Percentiles rank a stretch among this genome's conserved stretches.
phyloP scores from a whole-genome alignment of 1,139 yeast species.

The Lodderomyces pseudojiufengensis region DNA sequence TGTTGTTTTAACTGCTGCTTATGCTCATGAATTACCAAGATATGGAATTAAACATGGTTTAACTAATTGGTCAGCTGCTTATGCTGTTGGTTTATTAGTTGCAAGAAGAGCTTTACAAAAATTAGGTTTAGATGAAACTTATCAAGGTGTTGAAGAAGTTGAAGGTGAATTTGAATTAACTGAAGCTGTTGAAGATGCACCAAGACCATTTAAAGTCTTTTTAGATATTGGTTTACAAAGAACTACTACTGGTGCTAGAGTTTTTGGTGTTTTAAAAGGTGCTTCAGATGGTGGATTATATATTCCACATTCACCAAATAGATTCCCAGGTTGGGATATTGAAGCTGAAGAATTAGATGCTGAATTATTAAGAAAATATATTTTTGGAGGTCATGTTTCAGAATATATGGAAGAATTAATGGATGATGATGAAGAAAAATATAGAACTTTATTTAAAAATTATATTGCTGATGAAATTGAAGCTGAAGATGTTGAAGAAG shows the following conservation, averaged over 20 bases:
- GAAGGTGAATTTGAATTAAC: conserved; percentile 98
- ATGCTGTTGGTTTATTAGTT: conserved; percentile 97
- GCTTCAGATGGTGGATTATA: conserved; percentile 99
- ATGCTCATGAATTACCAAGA: conserved; percentile 97
- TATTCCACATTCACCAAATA: conserved; percentile 99
- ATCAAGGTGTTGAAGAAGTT: conserved; percentile 98
- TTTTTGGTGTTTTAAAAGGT: conserved; percentile 99
- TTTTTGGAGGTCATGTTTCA: conserved; percentile 99
- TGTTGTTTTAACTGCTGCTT: conserved; percentile 94
- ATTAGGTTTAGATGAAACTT: conserved; percentile 97
- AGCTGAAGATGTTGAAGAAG: conserved; percentile 94
- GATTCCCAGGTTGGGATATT: conserved; percentile 99
- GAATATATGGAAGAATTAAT: conserved; percentile 99
- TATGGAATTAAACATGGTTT: conserved; percentile 99
- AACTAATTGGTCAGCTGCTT: conserved; percentile 99
- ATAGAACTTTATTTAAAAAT: conserved; percentile 92
- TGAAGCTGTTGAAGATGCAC: conserved; percentile 99
- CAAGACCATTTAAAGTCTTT: conserved; percentile 99
- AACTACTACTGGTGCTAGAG: conserved; percentile 99
- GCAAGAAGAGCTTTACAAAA: conserved; percentile 99
- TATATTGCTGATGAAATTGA: conserved; percentile 97
- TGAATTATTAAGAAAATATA: conserved; percentile 97
- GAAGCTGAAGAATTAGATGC: conserved; percentile 98
- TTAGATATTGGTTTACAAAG: conserved; percentile 99
- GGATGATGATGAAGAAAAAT: conserved; percentile 99